phyloP scores from a whole-genome alignment of 495 filamentous ascomycete species.

The Hypoxylon fuscum region DNA sequence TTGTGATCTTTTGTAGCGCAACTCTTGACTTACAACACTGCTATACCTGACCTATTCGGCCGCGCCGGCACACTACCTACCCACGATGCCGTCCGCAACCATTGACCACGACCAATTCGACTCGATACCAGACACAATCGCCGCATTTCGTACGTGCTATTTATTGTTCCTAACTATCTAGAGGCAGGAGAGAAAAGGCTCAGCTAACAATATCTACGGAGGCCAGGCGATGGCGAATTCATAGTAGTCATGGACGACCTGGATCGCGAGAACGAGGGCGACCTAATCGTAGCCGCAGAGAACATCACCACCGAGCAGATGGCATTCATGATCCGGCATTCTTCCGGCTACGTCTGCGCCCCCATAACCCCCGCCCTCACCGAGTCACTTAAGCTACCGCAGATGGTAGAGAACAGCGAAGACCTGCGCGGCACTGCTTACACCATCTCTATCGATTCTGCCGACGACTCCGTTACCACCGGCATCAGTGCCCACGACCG shows the following conservation, averaged over 20 bases:
- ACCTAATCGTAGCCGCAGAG: slow-evolving; percentile 93
- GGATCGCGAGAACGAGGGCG: slow-evolving; percentile 95
- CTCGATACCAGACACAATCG: slow-evolving; percentile 83
- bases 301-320: slow-evolving; percentile 87
- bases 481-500: slow-evolving; percentile 92
- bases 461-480: slow-evolving; percentile 76
- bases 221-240: slow-evolving; percentile 84
- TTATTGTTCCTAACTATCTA: slow-evolving; percentile 25
- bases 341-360: slow-evolving; percentile 89
- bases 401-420: slow-evolving; percentile 84
- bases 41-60: neutral
- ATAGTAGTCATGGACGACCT: slow-evolving; percentile 92
- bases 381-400: slow-evolving; percentile 75
- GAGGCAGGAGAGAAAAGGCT: neutral
- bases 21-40: no score
- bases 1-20: no score
- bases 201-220: slow-evolving; percentile 8
- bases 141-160: slow-evolving; percentile 76
- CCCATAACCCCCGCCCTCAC: slow-evolving; percentile 76
- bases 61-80: neutral
- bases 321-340: slow-evolving; percentile 93
- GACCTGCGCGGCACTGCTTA: slow-evolving; percentile 94
- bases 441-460: slow-evolving; percentile 84
- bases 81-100: slow-evolving; percentile 52
- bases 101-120: slow-evolving; percentile 70